Evolutionary conservation across 306 rosid genomes (phyloP).

Genomic region (Pueraria montana): DNA sequence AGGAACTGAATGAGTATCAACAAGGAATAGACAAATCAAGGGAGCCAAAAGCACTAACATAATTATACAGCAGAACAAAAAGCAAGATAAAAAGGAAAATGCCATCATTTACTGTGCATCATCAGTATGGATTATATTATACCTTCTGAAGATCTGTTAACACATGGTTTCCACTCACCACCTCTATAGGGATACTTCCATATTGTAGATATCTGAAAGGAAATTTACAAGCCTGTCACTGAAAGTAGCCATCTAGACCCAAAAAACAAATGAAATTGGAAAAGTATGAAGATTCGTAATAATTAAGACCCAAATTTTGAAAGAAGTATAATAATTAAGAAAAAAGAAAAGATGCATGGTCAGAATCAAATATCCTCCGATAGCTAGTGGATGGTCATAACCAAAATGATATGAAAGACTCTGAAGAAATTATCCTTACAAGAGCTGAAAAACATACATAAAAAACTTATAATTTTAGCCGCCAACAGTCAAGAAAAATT

Average conservation of each 20-base stretch:
- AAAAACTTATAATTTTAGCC: neutral
- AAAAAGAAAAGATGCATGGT: conserved; percentile 22
- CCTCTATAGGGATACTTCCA: conserved; percentile 87
- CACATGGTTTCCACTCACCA: conserved; percentile 85
- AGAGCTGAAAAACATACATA: conserved; percentile 15
- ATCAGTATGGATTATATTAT: conserved; percentile 16
- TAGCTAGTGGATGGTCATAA: conserved; percentile 22
- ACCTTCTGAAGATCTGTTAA: conserved; percentile 78
- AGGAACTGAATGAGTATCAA: conserved; percentile 30
- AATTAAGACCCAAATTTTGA: conserved; percentile 42
- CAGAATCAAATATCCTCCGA: neutral
- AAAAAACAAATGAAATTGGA: neutral
- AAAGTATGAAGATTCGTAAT: conserved; percentile 23
- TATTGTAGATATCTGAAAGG: conserved; percentile 83
- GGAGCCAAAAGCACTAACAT: conserved; percentile 30
- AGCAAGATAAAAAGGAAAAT: conserved; percentile 9
- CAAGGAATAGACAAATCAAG: conserved; percentile 13
- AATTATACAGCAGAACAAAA: conserved; percentile 13
- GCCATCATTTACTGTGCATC: conserved; percentile 6
- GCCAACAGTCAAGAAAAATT: neutral
- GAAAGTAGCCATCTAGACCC: conserved; percentile 19
- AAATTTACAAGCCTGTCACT: conserved; percentile 52
- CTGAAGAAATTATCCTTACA: conserved; percentile 10
- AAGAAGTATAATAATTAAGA: conserved; percentile 27
- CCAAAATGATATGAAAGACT: conserved; percentile 22